Percentiles rank a stretch among this genome's conserved stretches.
Evolutionary conservation across 129 eudicot species (phyloP).

Genomic region (Flaveria brownii): DNA sequence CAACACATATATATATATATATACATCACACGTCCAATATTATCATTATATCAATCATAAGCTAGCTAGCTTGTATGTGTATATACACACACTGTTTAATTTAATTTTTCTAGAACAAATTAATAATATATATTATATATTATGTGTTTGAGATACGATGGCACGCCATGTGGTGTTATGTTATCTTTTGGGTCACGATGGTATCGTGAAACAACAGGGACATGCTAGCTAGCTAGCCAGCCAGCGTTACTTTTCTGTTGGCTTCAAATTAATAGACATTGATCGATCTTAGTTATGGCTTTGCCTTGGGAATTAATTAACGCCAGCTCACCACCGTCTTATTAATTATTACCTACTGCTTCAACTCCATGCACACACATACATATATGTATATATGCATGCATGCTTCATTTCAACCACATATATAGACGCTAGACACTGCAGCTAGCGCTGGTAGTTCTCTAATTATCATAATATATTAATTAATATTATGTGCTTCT

Average conservation of each 20-base stretch:
- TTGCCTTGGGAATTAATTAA: not conserved
- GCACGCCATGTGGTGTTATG: constrained; percentile 12
- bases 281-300: not conserved
- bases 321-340: constrained; percentile 31
- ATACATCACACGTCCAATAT: too few species aligned
- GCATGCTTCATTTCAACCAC: not conserved
- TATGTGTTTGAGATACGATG: not conserved
- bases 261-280: constrained; percentile 18
- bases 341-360: not conserved
- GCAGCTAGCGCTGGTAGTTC: too few species aligned
- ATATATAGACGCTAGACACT: not conserved
- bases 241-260: constrained; percentile 21
- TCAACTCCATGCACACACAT: not conserved
- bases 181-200: constrained; percentile 33
- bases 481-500: not conserved
- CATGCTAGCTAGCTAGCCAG: too few species aligned
- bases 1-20: not conserved
- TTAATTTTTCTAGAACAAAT: not conserved
- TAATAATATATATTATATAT: not conserved
- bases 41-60: too few species aligned
- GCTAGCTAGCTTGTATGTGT: too few species aligned
- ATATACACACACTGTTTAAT: too few species aligned
- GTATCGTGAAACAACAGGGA: too few species aligned
- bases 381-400: not conserved
- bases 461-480: not conserved